A percentile compares a stretch with the other conserved stretches of the same genome.
Conservation (phyloP, 495 filamentous ascomycete species). For the Tuber microsphaerosporum region DNA sequence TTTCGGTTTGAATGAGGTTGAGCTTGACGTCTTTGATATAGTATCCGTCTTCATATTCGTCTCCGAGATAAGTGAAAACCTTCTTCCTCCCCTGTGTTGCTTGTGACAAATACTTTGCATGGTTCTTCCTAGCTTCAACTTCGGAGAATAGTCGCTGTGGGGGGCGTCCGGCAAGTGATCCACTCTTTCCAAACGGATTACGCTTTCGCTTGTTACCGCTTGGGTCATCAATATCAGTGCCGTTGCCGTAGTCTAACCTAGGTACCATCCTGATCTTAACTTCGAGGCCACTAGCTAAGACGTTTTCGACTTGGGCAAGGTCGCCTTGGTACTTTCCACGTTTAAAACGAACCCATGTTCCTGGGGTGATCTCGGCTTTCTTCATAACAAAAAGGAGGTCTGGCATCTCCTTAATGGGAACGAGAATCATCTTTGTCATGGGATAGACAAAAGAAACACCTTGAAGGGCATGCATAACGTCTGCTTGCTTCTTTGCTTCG, state of each 20-base stretch:
- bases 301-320: conserved; percentile 86
- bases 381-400: conserved; percentile 86
- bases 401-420: conserved; percentile 96
- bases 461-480: conserved; percentile 72
- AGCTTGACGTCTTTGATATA: conserved; percentile 90
- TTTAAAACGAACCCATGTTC: conserved; percentile 84
- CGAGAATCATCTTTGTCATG: conserved; percentile 68
- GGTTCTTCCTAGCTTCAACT: conserved; percentile 80
- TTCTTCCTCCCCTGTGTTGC: conserved; percentile 51
- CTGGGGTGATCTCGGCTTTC: conserved; percentile 74
- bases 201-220: conserved; percentile 68
- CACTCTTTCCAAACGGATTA: conserved; percentile 47
- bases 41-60: conserved; percentile 88
- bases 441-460: conserved; percentile 80
- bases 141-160: conserved; percentile 92
- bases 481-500: conserved; percentile 77
- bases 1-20: conserved; percentile 68
- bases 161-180: conserved; percentile 55
- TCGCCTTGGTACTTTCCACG: conserved; percentile 79
- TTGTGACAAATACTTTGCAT: conserved; percentile 63
- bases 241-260: conserved; percentile 80
- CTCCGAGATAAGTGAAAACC: conserved; percentile 72
- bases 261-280: conserved; percentile 81
- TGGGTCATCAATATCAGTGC: conserved; percentile 59
- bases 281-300: conserved; percentile 84